These are phyloP conservation scores for Pseudogymnoascus sp. DNA, from an alignment of 2,329 filamentous ascomycete species.

Conservation along the genomic window DNA sequence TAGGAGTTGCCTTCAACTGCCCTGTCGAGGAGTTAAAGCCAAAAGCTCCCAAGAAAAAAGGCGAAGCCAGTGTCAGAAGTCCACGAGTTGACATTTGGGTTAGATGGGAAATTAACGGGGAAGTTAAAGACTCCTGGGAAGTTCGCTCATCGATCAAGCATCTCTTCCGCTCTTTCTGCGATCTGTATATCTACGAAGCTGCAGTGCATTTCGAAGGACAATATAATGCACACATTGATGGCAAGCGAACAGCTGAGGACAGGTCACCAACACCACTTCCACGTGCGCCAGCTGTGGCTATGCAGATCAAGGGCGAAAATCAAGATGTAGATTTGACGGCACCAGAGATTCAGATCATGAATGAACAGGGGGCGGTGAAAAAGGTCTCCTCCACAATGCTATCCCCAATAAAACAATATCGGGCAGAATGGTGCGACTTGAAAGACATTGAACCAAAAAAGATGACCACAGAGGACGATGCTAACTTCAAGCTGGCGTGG, in stretches of 20 bases:
- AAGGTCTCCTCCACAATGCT: not conserved
- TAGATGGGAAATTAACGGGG: constrained; percentile 8
- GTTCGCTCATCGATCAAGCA: constrained; percentile 11
- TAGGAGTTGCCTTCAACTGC: constrained; percentile 8
- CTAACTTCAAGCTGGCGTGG: not conserved
- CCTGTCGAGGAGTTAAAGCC: not conserved
- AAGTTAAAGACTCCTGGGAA: not conserved
- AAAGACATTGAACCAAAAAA: not conserved
- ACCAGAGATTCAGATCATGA: not conserved
- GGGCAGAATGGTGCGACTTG: not conserved
- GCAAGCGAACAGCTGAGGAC: constrained; percentile 4
- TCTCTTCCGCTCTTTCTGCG: not conserved
- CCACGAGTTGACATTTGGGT: not conserved
- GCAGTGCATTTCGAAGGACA: not conserved
- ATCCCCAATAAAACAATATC: not conserved
- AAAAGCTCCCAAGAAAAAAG: not conserved
- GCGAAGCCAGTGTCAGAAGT: not conserved
- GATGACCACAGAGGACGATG: not conserved
- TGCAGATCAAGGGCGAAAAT: not conserved
- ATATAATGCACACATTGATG: not conserved
- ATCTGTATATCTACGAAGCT: constrained; percentile 9
- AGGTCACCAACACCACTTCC: not conserved
- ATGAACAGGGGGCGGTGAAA: not conserved
- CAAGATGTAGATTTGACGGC: not conserved
- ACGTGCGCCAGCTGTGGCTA: not conserved